A percentile compares a stretch with the other conserved stretches of the same genome.
Evolutionary conservation across 768 basidiomycete species (phyloP).

Genomic region (Podaxis mareebaensis): DNA sequence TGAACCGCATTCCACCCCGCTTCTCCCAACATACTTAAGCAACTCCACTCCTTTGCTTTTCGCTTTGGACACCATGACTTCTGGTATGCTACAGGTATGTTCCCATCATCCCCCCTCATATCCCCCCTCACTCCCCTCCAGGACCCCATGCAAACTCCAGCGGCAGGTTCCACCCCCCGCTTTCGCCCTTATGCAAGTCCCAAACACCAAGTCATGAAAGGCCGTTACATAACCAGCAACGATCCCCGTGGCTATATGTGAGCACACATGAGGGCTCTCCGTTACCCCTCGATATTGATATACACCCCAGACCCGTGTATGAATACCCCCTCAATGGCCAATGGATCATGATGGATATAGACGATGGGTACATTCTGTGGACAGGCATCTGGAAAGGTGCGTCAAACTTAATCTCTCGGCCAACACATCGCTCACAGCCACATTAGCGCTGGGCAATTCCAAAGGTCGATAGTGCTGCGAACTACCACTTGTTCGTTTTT

Average conservation of each 20-base stretch:
- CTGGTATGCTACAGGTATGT: constrained; percentile 44
- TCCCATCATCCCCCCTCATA: constrained; percentile 13
- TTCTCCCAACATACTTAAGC: constrained; percentile 18
- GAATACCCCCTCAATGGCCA: constrained; percentile 89
- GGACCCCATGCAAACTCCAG: constrained; percentile 43
- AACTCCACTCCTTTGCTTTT: constrained; percentile 23
- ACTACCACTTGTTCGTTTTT: constrained; percentile 9
- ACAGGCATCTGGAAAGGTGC: constrained; percentile 94
- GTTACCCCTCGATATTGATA: constrained; percentile 21
- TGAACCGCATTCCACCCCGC: constrained; percentile 29
- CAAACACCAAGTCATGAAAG: constrained; percentile 80
- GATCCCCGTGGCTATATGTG: constrained; percentile 90
- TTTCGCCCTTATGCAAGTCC: constrained; percentile 74
- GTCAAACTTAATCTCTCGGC: constrained; percentile 13
- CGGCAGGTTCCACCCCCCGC: constrained; percentile 41
- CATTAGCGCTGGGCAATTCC: constrained; percentile 78
- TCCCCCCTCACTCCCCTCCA: constrained; percentile 21
- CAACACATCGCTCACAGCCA: background rate
- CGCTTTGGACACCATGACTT: constrained; percentile 37
- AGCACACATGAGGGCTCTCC: constrained; percentile 24
- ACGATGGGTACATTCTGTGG: constrained; percentile 91
- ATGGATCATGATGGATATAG: constrained; percentile 96
- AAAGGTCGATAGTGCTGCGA: constrained; percentile 54
- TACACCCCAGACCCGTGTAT: constrained; percentile 67
- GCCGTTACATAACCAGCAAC: constrained; percentile 87